Percentiles rank a stretch among this genome's conserved stretches.
phyloP scores from a whole-genome alignment of 2,329 filamentous ascomycete species.

The Scorias spongiosa region DNA sequence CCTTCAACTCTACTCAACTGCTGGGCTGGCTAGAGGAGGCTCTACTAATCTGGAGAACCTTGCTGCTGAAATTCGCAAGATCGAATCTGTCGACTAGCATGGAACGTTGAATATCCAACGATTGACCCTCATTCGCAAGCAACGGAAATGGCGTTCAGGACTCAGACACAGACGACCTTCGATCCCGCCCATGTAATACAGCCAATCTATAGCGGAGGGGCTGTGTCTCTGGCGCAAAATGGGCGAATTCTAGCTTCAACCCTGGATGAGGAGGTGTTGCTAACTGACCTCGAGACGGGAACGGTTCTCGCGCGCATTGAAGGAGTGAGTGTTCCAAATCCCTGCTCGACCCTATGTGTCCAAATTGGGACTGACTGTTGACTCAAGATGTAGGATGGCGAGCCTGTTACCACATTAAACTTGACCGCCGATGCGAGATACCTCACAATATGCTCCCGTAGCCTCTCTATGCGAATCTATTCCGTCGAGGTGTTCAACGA shows the following conservation, averaged over 20 bases:
- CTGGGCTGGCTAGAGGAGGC: too few species aligned
- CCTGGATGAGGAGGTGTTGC: constrained; percentile 77
- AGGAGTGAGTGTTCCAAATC: constrained; percentile 43
- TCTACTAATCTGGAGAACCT: too few species aligned
- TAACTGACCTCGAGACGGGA: constrained; percentile 74
- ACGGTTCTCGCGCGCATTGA: constrained; percentile 73
- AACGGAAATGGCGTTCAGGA: constrained; percentile 35
- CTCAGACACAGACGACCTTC: constrained; percentile 69
- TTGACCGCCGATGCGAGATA: constrained; percentile 82
- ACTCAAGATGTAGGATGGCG: constrained; percentile 35
- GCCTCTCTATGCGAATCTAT: constrained; percentile 91
- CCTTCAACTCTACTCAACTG: too few species aligned
- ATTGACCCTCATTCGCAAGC: too few species aligned
- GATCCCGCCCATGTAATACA: constrained; percentile 69
- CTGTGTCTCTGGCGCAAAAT: constrained; percentile 65
- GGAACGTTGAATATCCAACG: too few species aligned
- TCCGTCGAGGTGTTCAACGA: constrained; percentile 46
- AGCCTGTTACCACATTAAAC: constrained; percentile 60
- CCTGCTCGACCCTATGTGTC: constrained; percentile 2
- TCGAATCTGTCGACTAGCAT: too few species aligned
- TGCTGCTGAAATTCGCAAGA: too few species aligned
- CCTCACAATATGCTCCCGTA: constrained; percentile 81
- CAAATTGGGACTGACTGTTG: constrained; percentile 21
- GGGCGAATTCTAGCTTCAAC: constrained; percentile 75
- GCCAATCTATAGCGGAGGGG: constrained; percentile 86